Base-by-base conservation (phyloP, 148 eudicot species). In the Spergularia bocconei region DNA sequence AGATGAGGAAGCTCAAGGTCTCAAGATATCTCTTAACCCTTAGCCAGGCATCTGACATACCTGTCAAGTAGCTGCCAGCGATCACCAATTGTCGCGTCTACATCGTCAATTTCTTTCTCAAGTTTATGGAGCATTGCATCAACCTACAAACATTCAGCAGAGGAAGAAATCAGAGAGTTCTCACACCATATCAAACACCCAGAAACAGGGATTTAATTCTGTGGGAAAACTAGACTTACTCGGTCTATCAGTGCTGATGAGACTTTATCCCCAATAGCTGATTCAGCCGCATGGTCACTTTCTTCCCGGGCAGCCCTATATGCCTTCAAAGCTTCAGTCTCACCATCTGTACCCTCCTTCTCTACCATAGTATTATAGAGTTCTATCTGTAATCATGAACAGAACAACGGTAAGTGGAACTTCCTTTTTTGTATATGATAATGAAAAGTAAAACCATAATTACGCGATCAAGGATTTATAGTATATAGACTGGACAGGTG, bases 51-150 rank as follows among this genome's bases (percentile, higher is more conserved):
- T 6, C 48, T 44, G 7, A 6, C 48, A 44, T 9, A 9, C 48
- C 48, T 29, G 79, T 93, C 98, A 63, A 93, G 97, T 52, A 93
- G 82, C 71, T 84, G 83, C 93, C 93, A 91, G 38, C 93, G 84
- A 71, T 93, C 91, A 51, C 98, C 98, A 83, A 93, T 93, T 79
- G 82, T 86, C 39, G 94, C 92, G 89, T 93, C 98, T 67, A 93
- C 98, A 71, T 91, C 97, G 79, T 93, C 98, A 52, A 93, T 91
- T 84, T 93, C 98, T 72, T 91, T 91, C 80, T 93, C 98, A 78
- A 93, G 94, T 54, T 87, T 87, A 53, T 91, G 97, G 78, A 93
- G 98, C 98, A 93, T 89, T 47, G 88, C 90, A 86, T 91, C 98
- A 75, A 93, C 93, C 98, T 93, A 71, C 23, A 78, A 65, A 63